Percentiles rank a stretch among this genome's conserved stretches.
These are phyloP conservation scores for Peronospora destructor DNA, from an alignment of 352 stramenopile genomes.

Conservation along the genomic window DNA sequence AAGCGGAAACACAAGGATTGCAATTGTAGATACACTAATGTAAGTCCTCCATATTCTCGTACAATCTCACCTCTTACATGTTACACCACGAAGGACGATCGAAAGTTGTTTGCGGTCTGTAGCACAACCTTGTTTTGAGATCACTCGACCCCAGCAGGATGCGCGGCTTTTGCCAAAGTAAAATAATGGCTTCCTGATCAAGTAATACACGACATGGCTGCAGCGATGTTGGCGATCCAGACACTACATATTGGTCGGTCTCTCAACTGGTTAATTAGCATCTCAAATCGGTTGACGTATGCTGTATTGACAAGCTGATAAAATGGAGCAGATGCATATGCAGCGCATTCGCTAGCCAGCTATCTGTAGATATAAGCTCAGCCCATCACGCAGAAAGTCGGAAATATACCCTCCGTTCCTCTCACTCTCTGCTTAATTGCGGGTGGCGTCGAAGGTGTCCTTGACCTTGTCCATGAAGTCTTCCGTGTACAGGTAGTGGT, in stretches of 20 bases:
- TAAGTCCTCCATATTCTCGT: too few species aligned
- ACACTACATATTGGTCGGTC: background rate
- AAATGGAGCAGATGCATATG: slow-evolving; percentile 13
- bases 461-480: slow-evolving; percentile 86
- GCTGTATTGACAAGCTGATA: slow-evolving; percentile 28
- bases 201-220: background rate
- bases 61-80: too few species aligned
- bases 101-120: too few species aligned
- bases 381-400: slow-evolving; percentile 12
- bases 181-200: too few species aligned
- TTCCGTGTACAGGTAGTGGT: slow-evolving; percentile 55
- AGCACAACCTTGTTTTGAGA: too few species aligned
- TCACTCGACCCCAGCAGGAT: too few species aligned
- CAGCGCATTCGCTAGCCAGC: slow-evolving; percentile 9
- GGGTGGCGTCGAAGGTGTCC: slow-evolving; percentile 55
- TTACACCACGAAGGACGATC: too few species aligned
- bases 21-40: too few species aligned
- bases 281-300: slow-evolving; percentile 5
- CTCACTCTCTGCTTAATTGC: slow-evolving; percentile 28
- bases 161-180: too few species aligned
- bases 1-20: too few species aligned
- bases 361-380: slow-evolving; percentile 27
- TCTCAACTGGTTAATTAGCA: background rate
- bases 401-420: background rate
- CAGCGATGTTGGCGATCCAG: slow-evolving; percentile 4